Conservation (phyloP, 2,329 filamentous ascomycete species). For the Venturia aucupariae region DNA sequence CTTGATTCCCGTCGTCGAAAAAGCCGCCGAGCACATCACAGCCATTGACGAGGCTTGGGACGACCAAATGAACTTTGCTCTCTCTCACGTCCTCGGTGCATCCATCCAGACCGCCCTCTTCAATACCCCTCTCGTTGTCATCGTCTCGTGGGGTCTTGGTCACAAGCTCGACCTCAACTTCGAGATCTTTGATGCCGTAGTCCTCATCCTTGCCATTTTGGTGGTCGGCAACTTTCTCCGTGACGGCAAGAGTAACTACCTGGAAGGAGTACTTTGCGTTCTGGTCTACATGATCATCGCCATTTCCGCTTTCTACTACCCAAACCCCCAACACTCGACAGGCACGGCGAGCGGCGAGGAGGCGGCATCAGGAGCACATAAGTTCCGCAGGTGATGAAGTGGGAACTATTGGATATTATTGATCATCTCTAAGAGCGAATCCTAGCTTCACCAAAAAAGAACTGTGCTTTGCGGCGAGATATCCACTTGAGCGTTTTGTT, state of each 20-base stretch:
- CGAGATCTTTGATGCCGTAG: conserved; percentile 74
- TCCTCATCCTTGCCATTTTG: conserved; percentile 74
- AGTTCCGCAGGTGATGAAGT: not conserved
- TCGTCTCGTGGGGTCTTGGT: conserved; percentile 71
- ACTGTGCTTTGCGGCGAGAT: not conserved
- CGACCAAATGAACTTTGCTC: conserved; percentile 73
- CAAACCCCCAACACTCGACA: conserved; percentile 32
- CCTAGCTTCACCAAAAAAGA: not conserved
- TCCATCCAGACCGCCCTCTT: conserved; percentile 85
- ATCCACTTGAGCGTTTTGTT: conserved; percentile 1
- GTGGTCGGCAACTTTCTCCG: conserved; percentile 81
- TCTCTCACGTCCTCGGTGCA: conserved; percentile 76
- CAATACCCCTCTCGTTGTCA: conserved; percentile 73
- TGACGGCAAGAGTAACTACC: conserved; percentile 82
- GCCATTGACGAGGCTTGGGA: conserved; percentile 80
- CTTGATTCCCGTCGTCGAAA: conserved; percentile 72
- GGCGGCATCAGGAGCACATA: not conserved
- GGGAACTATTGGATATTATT: not conserved
- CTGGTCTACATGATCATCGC: conserved; percentile 57
- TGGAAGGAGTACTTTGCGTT: conserved; percentile 76
- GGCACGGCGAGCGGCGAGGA: not conserved
- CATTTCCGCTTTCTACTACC: conserved; percentile 53
- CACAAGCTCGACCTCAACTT: conserved; percentile 73
- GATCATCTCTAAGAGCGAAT: not conserved
- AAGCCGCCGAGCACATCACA: conserved; percentile 76